phyloP scores from a whole-genome alignment of 2,329 filamentous ascomycete genomes.

The Didymosphaeria variabile region DNA sequence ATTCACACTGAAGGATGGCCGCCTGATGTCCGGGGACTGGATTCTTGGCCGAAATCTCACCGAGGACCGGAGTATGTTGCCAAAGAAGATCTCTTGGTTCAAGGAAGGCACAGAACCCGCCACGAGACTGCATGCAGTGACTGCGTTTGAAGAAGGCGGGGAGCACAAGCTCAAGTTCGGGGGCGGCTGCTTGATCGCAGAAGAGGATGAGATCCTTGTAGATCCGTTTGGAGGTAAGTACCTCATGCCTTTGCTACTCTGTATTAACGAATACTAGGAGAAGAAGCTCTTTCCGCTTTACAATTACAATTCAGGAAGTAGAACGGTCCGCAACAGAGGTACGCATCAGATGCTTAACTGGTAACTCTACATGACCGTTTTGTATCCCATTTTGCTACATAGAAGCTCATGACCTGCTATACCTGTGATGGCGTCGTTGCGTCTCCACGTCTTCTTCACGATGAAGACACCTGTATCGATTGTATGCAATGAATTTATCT shows the following conservation, averaged over 20 bases:
- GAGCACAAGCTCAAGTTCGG: conserved; percentile 29
- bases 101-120: conserved; percentile 21
- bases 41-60: conserved; percentile 28
- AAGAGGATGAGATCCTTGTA: conserved; percentile 28
- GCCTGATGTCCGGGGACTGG: conserved; percentile 31
- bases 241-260: background rate
- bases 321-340: background rate
- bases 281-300: background rate
- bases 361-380: no score
- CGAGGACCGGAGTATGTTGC: conserved; percentile 35
- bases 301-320: background rate
- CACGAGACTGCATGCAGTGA: conserved; percentile 24
- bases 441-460: background rate
- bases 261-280: background rate
- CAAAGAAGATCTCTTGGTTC: conserved; percentile 39
- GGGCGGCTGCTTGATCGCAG: conserved; percentile 22
- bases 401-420: background rate
- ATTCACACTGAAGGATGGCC: conserved; percentile 34
- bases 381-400: no score
- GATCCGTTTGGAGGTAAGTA: conserved; percentile 29
- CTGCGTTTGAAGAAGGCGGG: conserved; percentile 28
- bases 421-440: background rate
- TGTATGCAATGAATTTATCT: background rate
- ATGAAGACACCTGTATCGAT: background rate
- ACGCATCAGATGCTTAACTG: background rate